Conservation (phyloP, 257 asterid species). For the Jacaranda mimosifolia region DNA sequence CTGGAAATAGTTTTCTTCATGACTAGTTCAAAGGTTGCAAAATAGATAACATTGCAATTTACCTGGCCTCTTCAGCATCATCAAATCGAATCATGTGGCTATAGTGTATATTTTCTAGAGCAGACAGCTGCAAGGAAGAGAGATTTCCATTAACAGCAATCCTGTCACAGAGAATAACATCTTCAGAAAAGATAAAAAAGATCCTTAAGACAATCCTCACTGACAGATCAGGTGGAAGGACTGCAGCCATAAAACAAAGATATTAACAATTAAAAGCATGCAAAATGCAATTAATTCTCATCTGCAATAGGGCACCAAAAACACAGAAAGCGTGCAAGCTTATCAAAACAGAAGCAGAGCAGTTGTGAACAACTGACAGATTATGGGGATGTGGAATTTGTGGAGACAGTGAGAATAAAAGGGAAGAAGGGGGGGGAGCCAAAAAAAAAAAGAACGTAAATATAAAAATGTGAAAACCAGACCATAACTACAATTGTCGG, state of each 20-base stretch:
- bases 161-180: constrained; percentile 53
- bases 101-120: constrained; percentile 94
- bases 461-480: not conserved
- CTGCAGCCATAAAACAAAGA: constrained; percentile 7
- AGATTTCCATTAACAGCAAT: constrained; percentile 71
- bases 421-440: not conserved
- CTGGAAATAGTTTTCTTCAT: constrained; percentile 10
- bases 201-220: constrained; percentile 6
- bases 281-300: constrained; percentile 12
- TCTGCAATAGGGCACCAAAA: constrained; percentile 9
- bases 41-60: constrained; percentile 32
- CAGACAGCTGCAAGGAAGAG: constrained; percentile 71
- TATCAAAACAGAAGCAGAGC: constrained; percentile 23
- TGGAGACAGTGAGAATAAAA: not conserved
- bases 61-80: constrained; percentile 87
- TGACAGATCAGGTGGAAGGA: constrained; percentile 3
- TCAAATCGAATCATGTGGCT: constrained; percentile 96
- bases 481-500: not conserved
- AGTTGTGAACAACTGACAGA: not conserved
- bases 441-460: not conserved
- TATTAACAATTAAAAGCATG: constrained; percentile 23
- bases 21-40: constrained; percentile 14
- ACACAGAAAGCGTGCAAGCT: constrained; percentile 7
- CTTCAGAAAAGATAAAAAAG: constrained; percentile 35
- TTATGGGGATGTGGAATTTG: not conserved